Percentiles rank a stretch among this genome's conserved stretches.
Conservation (phyloP, 129 eudicot species). For the Artemisia annua region DNA sequence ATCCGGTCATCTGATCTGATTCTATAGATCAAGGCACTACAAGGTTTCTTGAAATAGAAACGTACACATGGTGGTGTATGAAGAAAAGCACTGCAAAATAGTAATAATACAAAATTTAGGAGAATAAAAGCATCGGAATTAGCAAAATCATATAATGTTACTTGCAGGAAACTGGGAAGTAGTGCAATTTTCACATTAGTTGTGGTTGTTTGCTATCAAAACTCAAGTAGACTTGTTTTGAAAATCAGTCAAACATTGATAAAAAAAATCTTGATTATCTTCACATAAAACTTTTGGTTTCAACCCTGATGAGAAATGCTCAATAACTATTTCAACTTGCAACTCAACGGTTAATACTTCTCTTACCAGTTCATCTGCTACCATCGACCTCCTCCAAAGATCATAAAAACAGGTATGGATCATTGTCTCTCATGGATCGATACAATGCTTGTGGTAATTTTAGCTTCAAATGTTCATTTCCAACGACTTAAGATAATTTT, state of each 20-base stretch:
- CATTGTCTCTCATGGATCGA: background rate
- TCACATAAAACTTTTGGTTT: slow-evolving; percentile 6
- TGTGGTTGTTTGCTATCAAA: background rate
- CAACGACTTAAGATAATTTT: too few species aligned
- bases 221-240: background rate
- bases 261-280: too few species aligned
- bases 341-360: background rate
- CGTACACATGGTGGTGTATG: background rate
- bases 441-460: background rate
- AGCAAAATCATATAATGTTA: too few species aligned
- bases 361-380: background rate
- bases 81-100: background rate
- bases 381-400: background rate
- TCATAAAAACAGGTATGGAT: slow-evolving; percentile 13
- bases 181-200: background rate
- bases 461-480: too few species aligned
- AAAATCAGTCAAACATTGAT: background rate
- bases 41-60: background rate
- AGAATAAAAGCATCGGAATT: too few species aligned
- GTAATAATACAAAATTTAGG: too few species aligned
- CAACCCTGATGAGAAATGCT: slow-evolving; percentile 22
- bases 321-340: background rate
- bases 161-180: too few species aligned
- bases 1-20: background rate
- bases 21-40: background rate